phyloP scores from a whole-genome alignment of 768 basidiomycete species.

The Tricholoma bakamatsutake region DNA sequence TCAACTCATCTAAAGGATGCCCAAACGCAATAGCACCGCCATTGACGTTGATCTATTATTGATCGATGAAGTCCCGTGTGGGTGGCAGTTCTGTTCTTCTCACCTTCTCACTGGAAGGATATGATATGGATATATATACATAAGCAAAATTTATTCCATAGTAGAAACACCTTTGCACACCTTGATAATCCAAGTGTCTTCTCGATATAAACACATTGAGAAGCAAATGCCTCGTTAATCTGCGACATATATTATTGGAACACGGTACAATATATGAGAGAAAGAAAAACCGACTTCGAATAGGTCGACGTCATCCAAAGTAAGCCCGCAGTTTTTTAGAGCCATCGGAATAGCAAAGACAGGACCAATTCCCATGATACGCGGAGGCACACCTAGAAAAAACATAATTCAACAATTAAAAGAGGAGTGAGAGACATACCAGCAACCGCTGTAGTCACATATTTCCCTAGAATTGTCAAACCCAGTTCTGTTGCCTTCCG shows the following conservation, averaged over 20 bases:
- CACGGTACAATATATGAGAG: neutral
- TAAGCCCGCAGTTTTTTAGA: constrained; percentile 61
- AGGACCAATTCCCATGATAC: constrained; percentile 89
- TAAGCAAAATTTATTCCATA: neutral
- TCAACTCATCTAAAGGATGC: constrained; percentile 70
- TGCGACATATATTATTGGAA: constrained; percentile 19
- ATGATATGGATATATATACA: neutral
- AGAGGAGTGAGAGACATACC: constrained; percentile 32
- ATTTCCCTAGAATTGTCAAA: constrained; percentile 69
- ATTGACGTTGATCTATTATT: constrained; percentile 69
- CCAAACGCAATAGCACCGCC: constrained; percentile 89
- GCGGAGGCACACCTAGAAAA: constrained; percentile 59
- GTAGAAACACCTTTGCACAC: constrained; percentile 18
- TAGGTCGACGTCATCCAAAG: constrained; percentile 65
- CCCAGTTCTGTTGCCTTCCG: constrained; percentile 73
- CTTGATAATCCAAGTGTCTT: constrained; percentile 55
- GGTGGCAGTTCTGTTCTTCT: neutral
- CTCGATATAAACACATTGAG: constrained; percentile 71
- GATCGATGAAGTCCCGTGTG: neutral
- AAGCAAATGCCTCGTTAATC: constrained; percentile 93
- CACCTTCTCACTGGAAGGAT: constrained; percentile 31
- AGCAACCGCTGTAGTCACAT: constrained; percentile 64
- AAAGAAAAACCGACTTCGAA: constrained; percentile 51
- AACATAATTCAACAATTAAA: neutral
- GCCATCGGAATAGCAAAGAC: constrained; percentile 77